A percentile compares a stretch with the other conserved stretches of the same genome.
These are phyloP conservation scores for Alternaria conjuncta DNA, from an alignment of 2,329 filamentous ascomycete species.

Conservation along the genomic window DNA sequence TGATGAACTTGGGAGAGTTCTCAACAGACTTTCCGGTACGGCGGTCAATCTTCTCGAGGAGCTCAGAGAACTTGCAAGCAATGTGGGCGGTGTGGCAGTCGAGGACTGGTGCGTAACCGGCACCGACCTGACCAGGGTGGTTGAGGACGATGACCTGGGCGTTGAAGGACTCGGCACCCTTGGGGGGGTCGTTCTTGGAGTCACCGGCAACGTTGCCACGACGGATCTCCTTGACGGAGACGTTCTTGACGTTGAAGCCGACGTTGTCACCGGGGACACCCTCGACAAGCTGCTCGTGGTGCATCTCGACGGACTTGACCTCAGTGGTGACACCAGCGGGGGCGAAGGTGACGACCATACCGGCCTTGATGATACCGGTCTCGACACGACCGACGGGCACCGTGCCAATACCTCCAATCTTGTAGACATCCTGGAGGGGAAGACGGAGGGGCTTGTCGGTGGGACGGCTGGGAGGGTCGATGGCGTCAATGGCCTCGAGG, in stretches of 20 bases:
- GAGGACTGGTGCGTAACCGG: slow-evolving; percentile 97
- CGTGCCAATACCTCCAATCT: slow-evolving; percentile 99
- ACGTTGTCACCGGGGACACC: slow-evolving; percentile 99
- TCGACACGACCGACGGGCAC: slow-evolving; percentile 99
- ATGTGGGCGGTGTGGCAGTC: slow-evolving; percentile 99
- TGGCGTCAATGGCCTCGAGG: slow-evolving; percentile 97
- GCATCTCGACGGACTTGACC: slow-evolving; percentile 99
- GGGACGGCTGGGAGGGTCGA: slow-evolving; percentile 90
- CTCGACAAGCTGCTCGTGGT: slow-evolving; percentile 97
- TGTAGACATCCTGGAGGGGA: slow-evolving; percentile 99
- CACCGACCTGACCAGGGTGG: slow-evolving; percentile 99
- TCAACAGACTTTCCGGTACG: slow-evolving; percentile 99
- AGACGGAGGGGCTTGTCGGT: slow-evolving; percentile 99
- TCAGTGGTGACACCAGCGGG: slow-evolving; percentile 99
- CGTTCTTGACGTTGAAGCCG: slow-evolving; percentile 99
- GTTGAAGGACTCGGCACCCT: slow-evolving; percentile 91
- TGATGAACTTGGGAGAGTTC: slow-evolving; percentile 97
- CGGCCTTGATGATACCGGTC: slow-evolving; percentile 88
- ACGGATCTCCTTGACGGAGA: slow-evolving; percentile 99
- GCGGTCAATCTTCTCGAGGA: slow-evolving; percentile 99
- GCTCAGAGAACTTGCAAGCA: slow-evolving; percentile 99
- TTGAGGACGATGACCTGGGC: slow-evolving; percentile 99
- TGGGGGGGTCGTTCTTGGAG: slow-evolving; percentile 99
- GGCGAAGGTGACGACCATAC: slow-evolving; percentile 97
- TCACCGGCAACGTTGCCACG: slow-evolving; percentile 99